A percentile compares a stretch with the other conserved stretches of the same genome.
phyloP scores from a whole-genome alignment of 305 asterid genomes.

The Coffea humblotiana region DNA sequence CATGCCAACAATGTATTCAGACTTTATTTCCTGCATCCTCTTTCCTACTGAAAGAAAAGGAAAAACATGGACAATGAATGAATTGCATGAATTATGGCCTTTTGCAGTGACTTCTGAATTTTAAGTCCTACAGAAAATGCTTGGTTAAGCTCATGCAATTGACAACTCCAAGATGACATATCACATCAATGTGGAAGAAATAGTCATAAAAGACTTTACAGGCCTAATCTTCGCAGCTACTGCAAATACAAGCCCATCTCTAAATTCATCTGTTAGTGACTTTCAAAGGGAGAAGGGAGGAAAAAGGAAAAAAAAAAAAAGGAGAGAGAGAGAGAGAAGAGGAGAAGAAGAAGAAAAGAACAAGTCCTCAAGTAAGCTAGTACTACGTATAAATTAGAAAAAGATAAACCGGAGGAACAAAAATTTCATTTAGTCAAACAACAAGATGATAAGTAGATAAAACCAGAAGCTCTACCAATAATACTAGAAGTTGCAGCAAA shows the following conservation, averaged over 20 bases:
- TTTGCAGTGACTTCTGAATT: neutral
- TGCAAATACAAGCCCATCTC: neutral
- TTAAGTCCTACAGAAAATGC: neutral
- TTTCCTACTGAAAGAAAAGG: neutral
- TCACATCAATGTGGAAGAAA: neutral
- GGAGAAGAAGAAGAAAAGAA: neutral
- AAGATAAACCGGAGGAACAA: neutral
- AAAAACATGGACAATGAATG: neutral
- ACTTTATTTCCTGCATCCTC: neutral
- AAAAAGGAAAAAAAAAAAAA: no score
- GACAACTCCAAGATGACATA: neutral
- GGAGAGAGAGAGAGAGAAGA: no score
- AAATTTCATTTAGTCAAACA: neutral
- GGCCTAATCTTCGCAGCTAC: neutral
- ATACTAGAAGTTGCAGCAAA: conserved; percentile 8
- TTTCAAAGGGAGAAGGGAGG: no score
- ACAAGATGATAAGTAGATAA: neutral
- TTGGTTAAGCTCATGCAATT: no score
- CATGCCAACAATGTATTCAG: neutral
- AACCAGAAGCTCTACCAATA: neutral
- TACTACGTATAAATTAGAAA: neutral
- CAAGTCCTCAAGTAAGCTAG: neutral
- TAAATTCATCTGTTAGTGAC: neutral
- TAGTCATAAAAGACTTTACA: neutral
- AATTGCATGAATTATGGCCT: neutral